A percentile compares a stretch with the other conserved stretches of the same genome.
phyloP scores from a whole-genome alignment of 176 grass and related monocot species.

The Triticum urartu region DNA sequence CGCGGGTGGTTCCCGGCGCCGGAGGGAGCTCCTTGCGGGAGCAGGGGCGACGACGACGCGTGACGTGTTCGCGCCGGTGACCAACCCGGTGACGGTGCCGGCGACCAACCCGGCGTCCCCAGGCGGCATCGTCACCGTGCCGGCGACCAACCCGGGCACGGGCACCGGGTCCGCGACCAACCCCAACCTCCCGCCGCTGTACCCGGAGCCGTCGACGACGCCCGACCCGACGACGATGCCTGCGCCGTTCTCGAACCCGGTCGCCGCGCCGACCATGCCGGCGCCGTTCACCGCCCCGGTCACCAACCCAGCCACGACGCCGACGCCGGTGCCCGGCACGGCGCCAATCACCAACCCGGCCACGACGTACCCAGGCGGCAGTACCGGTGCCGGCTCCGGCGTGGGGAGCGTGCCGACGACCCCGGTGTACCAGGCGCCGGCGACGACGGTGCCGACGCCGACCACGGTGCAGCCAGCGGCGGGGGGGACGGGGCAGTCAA shows the following conservation, averaged over 20 bases:
- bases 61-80: conserved; percentile 51
- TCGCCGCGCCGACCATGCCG: conserved; percentile 40
- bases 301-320: conserved; percentile 71
- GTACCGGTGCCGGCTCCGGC: background rate
- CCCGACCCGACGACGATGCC: conserved; percentile 48
- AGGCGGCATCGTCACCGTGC: conserved; percentile 46
- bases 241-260: conserved; percentile 40
- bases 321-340: conserved; percentile 40
- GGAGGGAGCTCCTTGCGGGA: conserved; percentile 24
- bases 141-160: conserved; percentile 42
- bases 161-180: conserved; percentile 22
- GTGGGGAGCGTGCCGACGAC: conserved; percentile 20
- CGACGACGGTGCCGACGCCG: conserved; percentile 36
- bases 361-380: conserved; percentile 50
- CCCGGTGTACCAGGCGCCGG: conserved; percentile 46
- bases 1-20: background rate
- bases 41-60: conserved; percentile 35
- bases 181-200: conserved; percentile 49
- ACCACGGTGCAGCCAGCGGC: conserved; percentile 38
- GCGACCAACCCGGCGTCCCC: conserved; percentile 33
- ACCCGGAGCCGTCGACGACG: conserved; percentile 41
- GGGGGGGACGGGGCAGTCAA: conserved; percentile 47
- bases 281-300: conserved; percentile 17
- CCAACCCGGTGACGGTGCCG: conserved; percentile 52
- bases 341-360: conserved; percentile 70